Base-by-base conservation (phyloP, 768 basidiomycete species). In the Tubosaeta sp. region DNA sequence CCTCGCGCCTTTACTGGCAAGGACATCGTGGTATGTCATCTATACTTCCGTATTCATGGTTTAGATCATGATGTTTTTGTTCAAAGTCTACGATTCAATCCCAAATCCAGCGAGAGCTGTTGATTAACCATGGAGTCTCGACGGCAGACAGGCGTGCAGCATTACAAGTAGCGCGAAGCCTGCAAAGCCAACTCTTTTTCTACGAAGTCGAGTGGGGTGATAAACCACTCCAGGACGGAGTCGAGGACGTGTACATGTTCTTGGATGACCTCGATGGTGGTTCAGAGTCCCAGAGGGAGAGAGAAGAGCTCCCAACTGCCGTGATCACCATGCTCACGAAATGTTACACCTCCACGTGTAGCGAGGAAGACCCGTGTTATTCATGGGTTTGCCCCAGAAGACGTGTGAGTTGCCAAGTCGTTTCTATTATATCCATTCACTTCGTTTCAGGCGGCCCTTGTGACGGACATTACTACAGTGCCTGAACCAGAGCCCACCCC, bases 151-250 rank as follows among this genome's bases (percentile, higher is more conserved):
- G 95, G 8, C 81, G 89, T 6, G 85, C 86, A 14, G 91, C 95
- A 5, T 72, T 97, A 27, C 85, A 88, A 65, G 86, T 95, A 34
- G 97, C 93, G 5, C 84, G 92, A 35, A 91, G 89, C 52, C 75
- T 98, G 34, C 94, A 97, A 64, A 86, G 82, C 53, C 92, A 95
- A 65, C 78, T 98, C 5, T 97, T 93, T 76, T 95, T 97, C 69
- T 91, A 92, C 64, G 95, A 98, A 66, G 94, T 97, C 7, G 94
- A 97, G 65, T 95, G 94, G 91, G 91, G 88, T 29, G 84, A 85
- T 46, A 82, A 85, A 17, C 76, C 85, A 1, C 71, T 97, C 50
- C 83, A 88, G 51, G 93, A 95, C 62, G 85, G 88, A 4, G 88
- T 95, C 5, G 93, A 95, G 62, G 91, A 95, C 56, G 93, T 97